phyloP scores from a whole-genome alignment of 2,329 filamentous ascomycete species.

The Zymoseptoria passerinii region DNA sequence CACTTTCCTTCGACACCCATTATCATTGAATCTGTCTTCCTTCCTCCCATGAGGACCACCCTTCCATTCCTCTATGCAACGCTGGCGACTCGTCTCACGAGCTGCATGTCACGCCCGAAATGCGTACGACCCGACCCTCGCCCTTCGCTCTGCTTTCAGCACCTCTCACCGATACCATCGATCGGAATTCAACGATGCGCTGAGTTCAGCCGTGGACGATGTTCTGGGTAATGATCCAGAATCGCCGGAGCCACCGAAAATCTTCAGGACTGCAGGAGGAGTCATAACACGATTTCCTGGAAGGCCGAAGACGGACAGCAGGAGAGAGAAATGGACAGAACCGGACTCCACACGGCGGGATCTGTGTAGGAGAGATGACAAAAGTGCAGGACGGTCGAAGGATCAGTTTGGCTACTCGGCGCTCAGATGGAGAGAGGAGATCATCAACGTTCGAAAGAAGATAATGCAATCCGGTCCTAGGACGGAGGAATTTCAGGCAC shows the following conservation, averaged over 20 bases:
- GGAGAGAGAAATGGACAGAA: not conserved
- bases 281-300: not conserved
- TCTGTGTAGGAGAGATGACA: not conserved
- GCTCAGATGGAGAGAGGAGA: not conserved
- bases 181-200: not conserved
- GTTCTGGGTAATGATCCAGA: not conserved
- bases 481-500: not conserved
- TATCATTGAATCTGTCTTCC: no score
- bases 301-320: not conserved
- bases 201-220: not conserved
- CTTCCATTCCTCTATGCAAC: conserved; percentile 12
- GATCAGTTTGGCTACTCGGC: not conserved
- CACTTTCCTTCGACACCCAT: not conserved
- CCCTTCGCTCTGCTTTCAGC: conserved; percentile 17
- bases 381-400: not conserved
- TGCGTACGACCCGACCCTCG: conserved; percentile 18
- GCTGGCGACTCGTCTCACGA: conserved; percentile 7
- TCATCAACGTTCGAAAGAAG: not conserved
- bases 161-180: conserved; percentile 1
- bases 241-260: not conserved
- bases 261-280: not conserved
- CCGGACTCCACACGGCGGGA: not conserved
- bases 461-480: not conserved
- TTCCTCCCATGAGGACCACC: not conserved
- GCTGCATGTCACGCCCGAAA: conserved; percentile 16